Percentiles rank a stretch among this genome's conserved stretches.
These are phyloP conservation scores for Suillus spraguei DNA, from an alignment of 768 basidiomycete species.

Conservation along the genomic window DNA sequence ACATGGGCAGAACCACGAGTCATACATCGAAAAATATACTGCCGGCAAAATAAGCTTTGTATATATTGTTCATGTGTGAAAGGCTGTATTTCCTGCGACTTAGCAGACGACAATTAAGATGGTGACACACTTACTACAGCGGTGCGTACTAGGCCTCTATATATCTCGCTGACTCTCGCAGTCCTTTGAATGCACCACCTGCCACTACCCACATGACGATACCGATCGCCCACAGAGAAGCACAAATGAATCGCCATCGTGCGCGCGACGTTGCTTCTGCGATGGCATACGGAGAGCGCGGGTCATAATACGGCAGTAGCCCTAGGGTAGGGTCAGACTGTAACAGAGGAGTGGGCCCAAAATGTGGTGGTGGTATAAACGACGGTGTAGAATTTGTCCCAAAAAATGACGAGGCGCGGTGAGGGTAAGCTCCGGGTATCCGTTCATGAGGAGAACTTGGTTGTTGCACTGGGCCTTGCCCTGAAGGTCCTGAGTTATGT, in stretches of 20 bases:
- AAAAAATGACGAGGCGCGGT: constrained; percentile 21
- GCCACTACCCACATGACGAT: constrained; percentile 33
- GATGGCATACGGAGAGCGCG: constrained; percentile 40
- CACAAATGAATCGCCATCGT: constrained; percentile 45
- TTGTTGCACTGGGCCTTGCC: constrained; percentile 15
- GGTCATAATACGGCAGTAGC: constrained; percentile 46
- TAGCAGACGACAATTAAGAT: neutral
- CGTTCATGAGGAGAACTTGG: constrained; percentile 19
- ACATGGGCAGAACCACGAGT: neutral
- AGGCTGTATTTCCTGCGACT: neutral
- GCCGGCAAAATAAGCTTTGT: neutral
- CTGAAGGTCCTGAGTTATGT: constrained; percentile 13
- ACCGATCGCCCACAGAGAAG: constrained; percentile 40
- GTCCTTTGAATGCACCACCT: constrained; percentile 25
- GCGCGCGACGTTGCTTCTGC: constrained; percentile 42
- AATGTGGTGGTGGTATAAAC: constrained; percentile 21
- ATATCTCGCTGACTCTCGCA: constrained; percentile 12
- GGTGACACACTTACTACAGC: neutral
- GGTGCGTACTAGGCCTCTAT: neutral
- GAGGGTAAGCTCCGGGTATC: constrained; percentile 19
- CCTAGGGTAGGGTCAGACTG: constrained; percentile 38
- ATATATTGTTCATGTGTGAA: neutral
- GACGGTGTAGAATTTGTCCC: constrained; percentile 19
- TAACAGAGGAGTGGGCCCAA: constrained; percentile 45
- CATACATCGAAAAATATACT: neutral